A percentile compares a stretch with the other conserved stretches of the same genome.
Evolutionary conservation across 805 yeast genomes (phyloP).

Genomic region (Candida boleticola): DNA sequence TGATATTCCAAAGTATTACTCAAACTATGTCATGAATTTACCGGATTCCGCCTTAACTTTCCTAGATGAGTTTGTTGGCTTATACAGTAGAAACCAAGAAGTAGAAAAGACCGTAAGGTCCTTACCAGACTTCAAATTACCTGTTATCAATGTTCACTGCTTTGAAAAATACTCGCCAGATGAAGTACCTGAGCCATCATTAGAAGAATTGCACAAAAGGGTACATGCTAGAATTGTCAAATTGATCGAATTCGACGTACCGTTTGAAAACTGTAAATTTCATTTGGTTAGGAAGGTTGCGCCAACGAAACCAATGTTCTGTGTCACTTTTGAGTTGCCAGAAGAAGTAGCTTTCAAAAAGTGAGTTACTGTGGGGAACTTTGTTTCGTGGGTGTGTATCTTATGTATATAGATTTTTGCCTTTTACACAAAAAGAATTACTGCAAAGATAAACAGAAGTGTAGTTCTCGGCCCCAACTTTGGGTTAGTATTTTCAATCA

Average conservation of each 20-base stretch:
- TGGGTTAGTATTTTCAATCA: too few species aligned
- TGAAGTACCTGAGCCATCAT: slow-evolving; percentile 63
- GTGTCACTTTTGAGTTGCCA: slow-evolving; percentile 77
- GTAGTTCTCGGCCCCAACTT: too few species aligned
- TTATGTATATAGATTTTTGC: too few species aligned
- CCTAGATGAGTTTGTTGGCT: slow-evolving; percentile 71
- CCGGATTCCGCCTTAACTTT: slow-evolving; percentile 92
- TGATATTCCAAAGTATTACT: slow-evolving; percentile 51
- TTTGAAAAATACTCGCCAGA: slow-evolving; percentile 83
- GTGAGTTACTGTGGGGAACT: too few species aligned
- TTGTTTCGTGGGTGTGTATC: too few species aligned
- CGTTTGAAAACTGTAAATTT: slow-evolving; percentile 51
- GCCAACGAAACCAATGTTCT: slow-evolving; percentile 95
- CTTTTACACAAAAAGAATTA: too few species aligned
- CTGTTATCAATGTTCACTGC: slow-evolving; percentile 84
- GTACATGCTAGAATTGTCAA: slow-evolving; percentile 52
- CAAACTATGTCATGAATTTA: slow-evolving; percentile 89
- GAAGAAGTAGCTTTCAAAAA: slow-evolving; percentile 56
- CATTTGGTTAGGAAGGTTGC: slow-evolving; percentile 93
- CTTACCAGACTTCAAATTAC: slow-evolving; percentile 55
- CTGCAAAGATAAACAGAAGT: too few species aligned
- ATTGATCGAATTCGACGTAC: slow-evolving; percentile 45
- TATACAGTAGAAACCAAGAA: slow-evolving; percentile 47
- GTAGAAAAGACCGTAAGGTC: slow-evolving; percentile 30
- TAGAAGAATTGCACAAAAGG: slow-evolving; percentile 65